Evolutionary conservation across 495 filamentous ascomycete genomes (phyloP).

Genomic region (Umbilicaria muhlenbergii): DNA sequence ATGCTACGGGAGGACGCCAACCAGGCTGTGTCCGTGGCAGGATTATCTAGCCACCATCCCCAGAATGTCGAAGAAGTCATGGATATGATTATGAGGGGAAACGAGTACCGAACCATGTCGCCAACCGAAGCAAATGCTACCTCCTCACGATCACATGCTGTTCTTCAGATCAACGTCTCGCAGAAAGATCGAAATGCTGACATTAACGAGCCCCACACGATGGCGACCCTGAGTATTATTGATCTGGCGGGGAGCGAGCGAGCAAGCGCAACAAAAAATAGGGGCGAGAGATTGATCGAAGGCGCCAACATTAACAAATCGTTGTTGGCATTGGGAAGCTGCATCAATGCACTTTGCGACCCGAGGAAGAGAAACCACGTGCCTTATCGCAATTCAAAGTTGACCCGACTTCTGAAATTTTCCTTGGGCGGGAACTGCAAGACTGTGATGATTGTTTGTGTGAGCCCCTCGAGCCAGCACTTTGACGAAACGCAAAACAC

Average conservation of each 20-base stretch:
- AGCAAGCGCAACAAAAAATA: constrained; percentile 91
- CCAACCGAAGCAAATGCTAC: constrained; percentile 97
- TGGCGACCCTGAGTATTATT: constrained; percentile 97
- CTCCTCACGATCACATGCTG: constrained; percentile 95
- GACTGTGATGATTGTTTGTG: constrained; percentile 99
- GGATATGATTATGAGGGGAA: constrained; percentile 96
- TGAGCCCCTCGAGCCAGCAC: constrained; percentile 90
- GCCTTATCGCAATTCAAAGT: constrained; percentile 93
- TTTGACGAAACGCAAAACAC: constrained; percentile 99
- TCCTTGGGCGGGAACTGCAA: constrained; percentile 94
- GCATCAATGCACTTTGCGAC: constrained; percentile 97
- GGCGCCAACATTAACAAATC: constrained; percentile 99
- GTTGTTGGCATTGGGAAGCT: constrained; percentile 84
- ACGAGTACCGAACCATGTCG: constrained; percentile 88
- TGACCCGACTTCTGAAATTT: constrained; percentile 93
- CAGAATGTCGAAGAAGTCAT: constrained; percentile 86
- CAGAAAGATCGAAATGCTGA: constrained; percentile 88
- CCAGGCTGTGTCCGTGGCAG: constrained; percentile 82
- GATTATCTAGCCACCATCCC: constrained; percentile 82
- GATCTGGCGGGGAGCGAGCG: constrained; percentile 93
- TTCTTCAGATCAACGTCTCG: constrained; percentile 91
- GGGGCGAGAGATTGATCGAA: constrained; percentile 80
- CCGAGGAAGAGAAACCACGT: constrained; percentile 85
- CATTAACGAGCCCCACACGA: constrained; percentile 87
- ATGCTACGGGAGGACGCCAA: constrained; percentile 93